Percentiles rank a stretch among this genome's conserved stretches.
Evolutionary conservation across 257 asterid species (phyloP).

Genomic region (Solanum okadae): DNA sequence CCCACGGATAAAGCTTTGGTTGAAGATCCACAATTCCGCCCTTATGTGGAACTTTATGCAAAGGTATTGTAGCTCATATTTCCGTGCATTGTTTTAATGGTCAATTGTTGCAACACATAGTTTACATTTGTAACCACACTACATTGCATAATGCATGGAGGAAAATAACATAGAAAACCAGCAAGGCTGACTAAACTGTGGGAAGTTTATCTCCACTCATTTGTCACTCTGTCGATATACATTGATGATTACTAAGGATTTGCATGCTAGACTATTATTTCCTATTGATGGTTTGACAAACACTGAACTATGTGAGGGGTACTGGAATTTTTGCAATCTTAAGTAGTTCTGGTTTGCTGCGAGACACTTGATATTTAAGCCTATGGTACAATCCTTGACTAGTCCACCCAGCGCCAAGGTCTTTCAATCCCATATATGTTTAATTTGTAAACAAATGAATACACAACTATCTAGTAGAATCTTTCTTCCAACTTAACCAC

Average conservation of each 20-base stretch:
- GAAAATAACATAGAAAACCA: background rate
- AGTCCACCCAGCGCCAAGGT: background rate
- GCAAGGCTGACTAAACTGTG: background rate
- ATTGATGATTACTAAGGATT: background rate
- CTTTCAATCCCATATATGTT: background rate
- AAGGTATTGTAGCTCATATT: constrained; percentile 22
- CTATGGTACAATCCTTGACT: background rate
- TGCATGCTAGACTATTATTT: background rate
- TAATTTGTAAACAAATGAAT: background rate
- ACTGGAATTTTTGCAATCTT: background rate
- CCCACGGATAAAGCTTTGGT: constrained; percentile 68
- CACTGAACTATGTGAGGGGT: background rate
- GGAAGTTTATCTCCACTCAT: background rate
- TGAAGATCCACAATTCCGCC: constrained; percentile 51
- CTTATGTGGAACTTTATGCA: constrained; percentile 54
- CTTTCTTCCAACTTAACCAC: background rate
- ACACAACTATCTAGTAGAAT: background rate
- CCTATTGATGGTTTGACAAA: background rate
- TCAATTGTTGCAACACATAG: background rate
- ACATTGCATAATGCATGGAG: background rate
- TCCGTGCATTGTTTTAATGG: background rate
- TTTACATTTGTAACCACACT: background rate
- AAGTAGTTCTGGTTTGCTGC: background rate
- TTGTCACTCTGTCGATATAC: background rate
- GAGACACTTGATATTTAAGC: background rate